phyloP scores from a whole-genome alignment of 371 early-diverging fungal species.

The Cokeromyces recurvatus region DNA sequence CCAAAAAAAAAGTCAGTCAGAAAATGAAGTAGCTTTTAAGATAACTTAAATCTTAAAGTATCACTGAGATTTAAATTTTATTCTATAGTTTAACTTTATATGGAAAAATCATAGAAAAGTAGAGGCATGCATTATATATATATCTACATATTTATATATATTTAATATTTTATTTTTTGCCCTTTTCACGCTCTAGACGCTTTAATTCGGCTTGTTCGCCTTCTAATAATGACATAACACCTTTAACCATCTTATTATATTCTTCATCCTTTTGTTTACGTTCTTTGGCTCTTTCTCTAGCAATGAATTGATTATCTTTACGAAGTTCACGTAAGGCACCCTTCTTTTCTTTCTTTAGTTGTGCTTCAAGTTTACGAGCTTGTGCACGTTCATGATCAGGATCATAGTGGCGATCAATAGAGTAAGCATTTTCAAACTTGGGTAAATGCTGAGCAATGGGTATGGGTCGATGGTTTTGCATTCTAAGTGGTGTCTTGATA shows the following conservation, averaged over 20 bases:
- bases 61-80: too few relatives aligned
- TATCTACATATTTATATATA: background rate
- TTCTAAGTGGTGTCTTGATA: constrained; percentile 61
- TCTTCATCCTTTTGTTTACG: constrained; percentile 73
- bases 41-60: too few relatives aligned
- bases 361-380: constrained; percentile 67
- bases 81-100: too few relatives aligned
- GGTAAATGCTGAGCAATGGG: constrained; percentile 88
- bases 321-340: constrained; percentile 93
- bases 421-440: constrained; percentile 84
- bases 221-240: constrained; percentile 76
- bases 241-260: constrained; percentile 86
- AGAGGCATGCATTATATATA: too few relatives aligned
- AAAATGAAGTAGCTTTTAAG: too few relatives aligned
- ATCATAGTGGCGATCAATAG: constrained; percentile 79
- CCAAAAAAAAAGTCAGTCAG: too few relatives aligned
- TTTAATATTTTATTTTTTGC: constrained; percentile 16
- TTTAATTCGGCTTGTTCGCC: constrained; percentile 78
- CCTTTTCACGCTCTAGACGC: constrained; percentile 55
- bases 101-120: too few relatives aligned
- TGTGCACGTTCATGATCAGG: constrained; percentile 74
- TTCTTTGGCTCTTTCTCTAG: constrained; percentile 64
- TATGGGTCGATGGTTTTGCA: constrained; percentile 84
- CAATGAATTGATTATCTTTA: constrained; percentile 88
- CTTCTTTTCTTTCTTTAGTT: constrained; percentile 86